Conservation (phyloP, 2,329 filamentous ascomycete species). For the Fusarium kyushuense region DNA sequence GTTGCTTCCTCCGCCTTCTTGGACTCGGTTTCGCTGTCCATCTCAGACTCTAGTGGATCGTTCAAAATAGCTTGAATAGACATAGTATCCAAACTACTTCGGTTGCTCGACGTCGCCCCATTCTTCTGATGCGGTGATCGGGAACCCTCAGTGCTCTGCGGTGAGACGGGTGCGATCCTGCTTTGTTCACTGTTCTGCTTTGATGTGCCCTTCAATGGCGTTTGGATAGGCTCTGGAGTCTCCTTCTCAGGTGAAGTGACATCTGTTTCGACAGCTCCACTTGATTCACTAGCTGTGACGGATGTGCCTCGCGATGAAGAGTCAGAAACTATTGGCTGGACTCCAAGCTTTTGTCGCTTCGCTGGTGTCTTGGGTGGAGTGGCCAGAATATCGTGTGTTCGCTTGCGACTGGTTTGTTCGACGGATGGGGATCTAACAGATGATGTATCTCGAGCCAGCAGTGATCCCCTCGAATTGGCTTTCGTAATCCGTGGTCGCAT, state of each 20-base stretch:
- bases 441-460: slow-evolving; percentile 53
- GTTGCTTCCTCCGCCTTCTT: slow-evolving; percentile 23
- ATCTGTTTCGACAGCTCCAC: slow-evolving; percentile 55
- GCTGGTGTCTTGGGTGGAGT: slow-evolving; percentile 68
- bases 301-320: slow-evolving; percentile 57
- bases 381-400: slow-evolving; percentile 58
- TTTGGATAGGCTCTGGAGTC: slow-evolving; percentile 54
- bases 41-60: slow-evolving; percentile 40
- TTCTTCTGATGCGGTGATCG: slow-evolving; percentile 45
- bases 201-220: slow-evolving; percentile 38
- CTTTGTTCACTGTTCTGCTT: slow-evolving; percentile 23
- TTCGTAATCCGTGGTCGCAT: slow-evolving; percentile 65
- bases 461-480: slow-evolving; percentile 51
- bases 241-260: slow-evolving; percentile 65
- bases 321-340: slow-evolving; percentile 43
- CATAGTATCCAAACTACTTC: slow-evolving; percentile 46
- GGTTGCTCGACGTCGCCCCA: slow-evolving; percentile 12
- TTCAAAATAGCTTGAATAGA: slow-evolving; percentile 53
- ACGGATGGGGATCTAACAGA: slow-evolving; percentile 47
- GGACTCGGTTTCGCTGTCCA: slow-evolving; percentile 27
- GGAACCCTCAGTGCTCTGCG: slow-evolving; percentile 47
- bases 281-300: slow-evolving; percentile 45
- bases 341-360: slow-evolving; percentile 60
- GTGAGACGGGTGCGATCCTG: slow-evolving; percentile 48
- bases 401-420: slow-evolving; percentile 53